These are phyloP conservation scores for Striga asiatica DNA, from an alignment of 257 asterid species.

Conservation along the genomic window DNA sequence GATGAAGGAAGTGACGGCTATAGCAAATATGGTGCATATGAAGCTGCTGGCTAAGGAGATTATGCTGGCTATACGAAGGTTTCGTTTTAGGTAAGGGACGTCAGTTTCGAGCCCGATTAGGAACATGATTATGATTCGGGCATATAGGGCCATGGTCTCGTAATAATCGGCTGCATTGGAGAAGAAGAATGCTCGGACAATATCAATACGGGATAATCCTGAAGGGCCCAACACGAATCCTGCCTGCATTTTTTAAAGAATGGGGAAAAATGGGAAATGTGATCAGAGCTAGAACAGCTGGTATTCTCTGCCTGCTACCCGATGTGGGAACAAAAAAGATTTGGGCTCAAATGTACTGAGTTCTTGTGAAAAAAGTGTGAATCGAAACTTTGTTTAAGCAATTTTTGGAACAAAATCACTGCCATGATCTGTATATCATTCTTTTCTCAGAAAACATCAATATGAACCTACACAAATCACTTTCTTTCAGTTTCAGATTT, in stretches of 20 bases:
- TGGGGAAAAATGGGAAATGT: not conserved
- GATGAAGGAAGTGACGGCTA: constrained; percentile 57
- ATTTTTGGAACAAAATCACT: not conserved
- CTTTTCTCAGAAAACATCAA: too few species aligned
- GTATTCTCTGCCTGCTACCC: not conserved
- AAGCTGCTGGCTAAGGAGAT: constrained; percentile 58
- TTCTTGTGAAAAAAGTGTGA: too few species aligned
- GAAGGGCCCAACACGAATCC: constrained; percentile 94
- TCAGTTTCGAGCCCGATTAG: constrained; percentile 87
- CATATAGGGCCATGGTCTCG: constrained; percentile 63
- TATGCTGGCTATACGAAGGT: constrained; percentile 48
- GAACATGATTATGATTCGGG: constrained; percentile 86
- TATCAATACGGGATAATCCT: constrained; percentile 46
- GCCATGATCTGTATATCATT: not conserved
- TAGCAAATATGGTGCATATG: constrained; percentile 59
- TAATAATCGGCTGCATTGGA: constrained; percentile 59
- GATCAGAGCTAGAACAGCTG: not conserved
- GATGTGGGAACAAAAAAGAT: too few species aligned
- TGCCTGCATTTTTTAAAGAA: constrained; percentile 42
- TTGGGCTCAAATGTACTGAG: too few species aligned
- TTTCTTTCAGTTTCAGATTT: too few species aligned
- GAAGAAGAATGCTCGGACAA: constrained; percentile 46
- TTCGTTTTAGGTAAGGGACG: constrained; percentile 59
- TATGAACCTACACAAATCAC: too few species aligned
- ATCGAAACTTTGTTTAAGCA: not conserved